Evolutionary conservation across 106 monocot genomes (phyloP).

Genomic region (Dendrobium catenatum): DNA sequence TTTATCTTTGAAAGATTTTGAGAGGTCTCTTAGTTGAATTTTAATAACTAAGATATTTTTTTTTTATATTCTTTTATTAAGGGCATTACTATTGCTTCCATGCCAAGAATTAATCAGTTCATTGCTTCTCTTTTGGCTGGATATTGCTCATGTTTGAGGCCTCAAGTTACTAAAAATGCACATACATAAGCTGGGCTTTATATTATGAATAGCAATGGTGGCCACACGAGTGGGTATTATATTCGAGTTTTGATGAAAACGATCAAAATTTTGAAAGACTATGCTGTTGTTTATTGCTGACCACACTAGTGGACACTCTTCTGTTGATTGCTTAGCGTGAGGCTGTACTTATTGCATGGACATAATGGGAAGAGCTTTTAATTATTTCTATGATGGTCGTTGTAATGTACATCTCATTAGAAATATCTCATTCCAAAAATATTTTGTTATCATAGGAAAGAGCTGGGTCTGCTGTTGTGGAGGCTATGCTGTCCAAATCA

Average conservation of each 20-base stretch:
- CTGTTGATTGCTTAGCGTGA: background rate
- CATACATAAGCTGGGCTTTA: background rate
- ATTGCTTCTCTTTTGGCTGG: background rate
- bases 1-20: no score
- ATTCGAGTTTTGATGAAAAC: background rate
- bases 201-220: background rate
- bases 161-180: background rate
- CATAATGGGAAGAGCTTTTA: background rate
- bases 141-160: background rate
- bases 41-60: background rate
- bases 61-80: background rate
- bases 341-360: background rate
- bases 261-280: background rate
- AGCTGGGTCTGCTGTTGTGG: constrained; percentile 52
- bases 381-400: background rate
- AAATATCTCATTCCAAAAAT: background rate
- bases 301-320: background rate
- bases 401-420: background rate
- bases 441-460: constrained; percentile 49
- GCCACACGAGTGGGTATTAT: background rate
- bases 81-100: background rate
- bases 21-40: background rate
- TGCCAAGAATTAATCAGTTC: background rate
- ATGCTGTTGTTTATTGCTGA: background rate
- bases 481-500: constrained; percentile 71